Conservation (phyloP, 257 asterid species). For the Nicotiana benthamiana region DNA sequence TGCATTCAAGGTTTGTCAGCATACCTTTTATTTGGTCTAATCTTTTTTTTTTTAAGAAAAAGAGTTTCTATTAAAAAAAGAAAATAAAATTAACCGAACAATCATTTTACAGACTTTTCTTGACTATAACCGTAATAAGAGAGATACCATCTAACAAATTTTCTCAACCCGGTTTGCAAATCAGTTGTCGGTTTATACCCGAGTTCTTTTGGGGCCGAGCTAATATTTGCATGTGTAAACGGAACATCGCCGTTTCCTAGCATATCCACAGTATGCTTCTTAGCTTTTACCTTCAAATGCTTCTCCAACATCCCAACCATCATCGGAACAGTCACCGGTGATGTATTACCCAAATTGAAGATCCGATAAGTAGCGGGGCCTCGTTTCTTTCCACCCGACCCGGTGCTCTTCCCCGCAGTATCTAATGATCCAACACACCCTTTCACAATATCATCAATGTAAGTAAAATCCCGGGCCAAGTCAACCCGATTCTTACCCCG, state of each 20-base stretch:
- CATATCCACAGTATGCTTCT: conserved; percentile 14
- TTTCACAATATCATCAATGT: conserved; percentile 19
- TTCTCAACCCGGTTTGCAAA: conserved; percentile 20
- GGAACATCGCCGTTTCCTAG: conserved; percentile 26
- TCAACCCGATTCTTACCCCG: conserved; percentile 18
- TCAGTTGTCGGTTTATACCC: conserved; percentile 27
- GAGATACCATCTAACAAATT: conserved; percentile 26
- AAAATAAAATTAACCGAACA: not conserved
- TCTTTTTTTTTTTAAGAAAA: too few relatives aligned
- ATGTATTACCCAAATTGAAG: conserved; percentile 17
- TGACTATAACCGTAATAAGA: conserved; percentile 9
- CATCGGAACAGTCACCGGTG: conserved; percentile 19
- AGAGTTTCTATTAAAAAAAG: not conserved
- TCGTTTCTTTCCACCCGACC: conserved; percentile 20
- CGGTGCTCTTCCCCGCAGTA: conserved; percentile 17
- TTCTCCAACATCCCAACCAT: conserved; percentile 24
- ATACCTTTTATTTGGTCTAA: too few relatives aligned
- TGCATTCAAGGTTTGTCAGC: too few relatives aligned
- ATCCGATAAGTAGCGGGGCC: conserved; percentile 17
- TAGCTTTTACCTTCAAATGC: conserved; percentile 20
- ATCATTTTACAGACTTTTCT: not conserved
- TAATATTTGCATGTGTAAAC: conserved; percentile 25
- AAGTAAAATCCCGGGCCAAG: conserved; percentile 17
- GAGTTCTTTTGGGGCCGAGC: conserved; percentile 15
- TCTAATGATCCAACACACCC: conserved; percentile 18